A percentile compares a stretch with the other conserved stretches of the same genome.
Evolutionary conservation across 306 rosid species (phyloP).

Genomic region (Arachis stenosperma): DNA sequence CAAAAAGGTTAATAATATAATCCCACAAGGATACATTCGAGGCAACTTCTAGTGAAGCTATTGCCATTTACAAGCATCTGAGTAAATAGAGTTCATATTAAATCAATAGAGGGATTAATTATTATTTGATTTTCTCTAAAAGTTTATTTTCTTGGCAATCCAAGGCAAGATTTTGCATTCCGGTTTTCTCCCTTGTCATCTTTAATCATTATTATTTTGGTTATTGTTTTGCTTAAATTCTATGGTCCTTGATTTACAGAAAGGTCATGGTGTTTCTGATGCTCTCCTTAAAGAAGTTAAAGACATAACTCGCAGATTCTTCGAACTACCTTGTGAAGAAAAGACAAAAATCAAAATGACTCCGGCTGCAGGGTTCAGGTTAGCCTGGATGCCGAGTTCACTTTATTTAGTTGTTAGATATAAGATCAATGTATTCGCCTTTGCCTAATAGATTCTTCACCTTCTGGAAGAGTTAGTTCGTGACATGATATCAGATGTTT

Average conservation of each 20-base stretch:
- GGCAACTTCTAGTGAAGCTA: conserved; percentile 10
- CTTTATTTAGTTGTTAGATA: neutral
- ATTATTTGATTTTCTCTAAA: conserved; percentile 2
- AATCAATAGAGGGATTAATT: conserved; percentile 2
- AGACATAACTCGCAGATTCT: conserved; percentile 61
- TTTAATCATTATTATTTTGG: conserved; percentile 14
- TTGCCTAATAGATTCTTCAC: no score
- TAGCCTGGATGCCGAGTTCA: conserved; percentile 32
- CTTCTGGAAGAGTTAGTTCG: no score
- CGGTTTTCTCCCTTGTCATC: conserved; percentile 1
- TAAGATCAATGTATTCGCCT: no score
- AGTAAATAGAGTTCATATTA: neutral
- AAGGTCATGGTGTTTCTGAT: conserved; percentile 80
- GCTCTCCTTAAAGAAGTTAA: conserved; percentile 63
- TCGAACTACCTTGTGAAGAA: conserved; percentile 80
- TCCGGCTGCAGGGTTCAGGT: conserved; percentile 75
- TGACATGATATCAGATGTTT: no score
- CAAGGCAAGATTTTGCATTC: conserved; percentile 18
- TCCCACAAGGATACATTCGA: neutral
- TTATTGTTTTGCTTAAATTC: conserved; percentile 15
- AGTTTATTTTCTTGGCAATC: conserved; percentile 7
- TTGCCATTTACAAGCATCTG: neutral
- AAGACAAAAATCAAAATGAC: conserved; percentile 75
- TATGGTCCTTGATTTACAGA: conserved; percentile 51
- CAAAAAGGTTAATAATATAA: no score